Evolutionary conservation across 192 early-diverging fungal genomes (phyloP), one percentile per base, ranked within the genome.

Genomic region (Backusella luteola): DNA sequence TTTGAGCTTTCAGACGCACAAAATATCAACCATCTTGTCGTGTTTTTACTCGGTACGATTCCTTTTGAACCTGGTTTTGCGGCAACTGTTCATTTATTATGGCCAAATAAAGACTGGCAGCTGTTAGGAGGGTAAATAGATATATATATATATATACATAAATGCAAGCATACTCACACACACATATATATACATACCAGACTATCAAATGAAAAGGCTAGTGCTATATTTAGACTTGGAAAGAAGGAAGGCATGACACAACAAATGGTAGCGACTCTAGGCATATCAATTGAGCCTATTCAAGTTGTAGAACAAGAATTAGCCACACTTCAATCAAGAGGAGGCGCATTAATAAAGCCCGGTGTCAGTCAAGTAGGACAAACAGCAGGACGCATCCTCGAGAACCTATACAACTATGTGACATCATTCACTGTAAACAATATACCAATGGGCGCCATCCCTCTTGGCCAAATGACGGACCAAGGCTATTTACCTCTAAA

Each of bases 1-100:
- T 97, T 99, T 88, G 93, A 96, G 79, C 85, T 99, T 19, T 84
- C 90, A 1, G 94, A 97, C 66, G 92, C 96, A 2, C 86, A 88
- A 73, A 87, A 83, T 69, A 94, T 97, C 84, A 99, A 99, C 85
- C 97, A 99, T 84, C 91, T 98, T 39, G 95, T 97, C 4, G 96
- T 97, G 42, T 99, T 99, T 77, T 82, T 97, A 39, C 90, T 95
- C 4, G 97, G 96, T 3, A 91, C 89, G 1, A 77, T 90, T 32
- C 93, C 96, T 3, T 97, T 99, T 77, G 94, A 96, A 71, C 87
- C 92, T 12, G 96, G 96, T 1, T 95, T 84, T 83, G 97, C 92
- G 4, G 97, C 97, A 14, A 97, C 97, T 0, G 97, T 97, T 17
- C 97, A 99, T 80, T 87, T 98, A 32, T 77, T 94, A n/a, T 96